These are phyloP conservation scores for Metschnikowia picachoensis DNA, from an alignment of 805 yeast genomes.

Conservation along the genomic window DNA sequence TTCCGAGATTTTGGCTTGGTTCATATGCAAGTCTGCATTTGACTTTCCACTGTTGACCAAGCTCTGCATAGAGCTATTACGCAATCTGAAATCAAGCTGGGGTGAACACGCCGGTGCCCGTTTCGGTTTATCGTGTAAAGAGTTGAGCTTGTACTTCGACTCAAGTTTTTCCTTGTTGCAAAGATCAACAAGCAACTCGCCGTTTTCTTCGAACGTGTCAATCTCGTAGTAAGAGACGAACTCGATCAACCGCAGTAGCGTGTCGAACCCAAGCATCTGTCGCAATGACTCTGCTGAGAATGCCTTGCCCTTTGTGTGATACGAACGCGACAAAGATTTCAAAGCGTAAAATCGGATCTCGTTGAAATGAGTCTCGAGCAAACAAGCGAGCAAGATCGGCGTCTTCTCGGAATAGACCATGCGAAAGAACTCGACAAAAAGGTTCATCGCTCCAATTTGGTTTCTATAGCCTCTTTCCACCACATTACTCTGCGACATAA, in stretches of 20 bases:
- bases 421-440: constrained; percentile 63
- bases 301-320: constrained; percentile 70
- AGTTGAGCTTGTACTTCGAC: constrained; percentile 34
- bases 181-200: constrained; percentile 32
- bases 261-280: constrained; percentile 63
- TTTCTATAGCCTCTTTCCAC: constrained; percentile 51
- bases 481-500: constrained; percentile 59
- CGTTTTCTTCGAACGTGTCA: constrained; percentile 31
- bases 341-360: constrained; percentile 74
- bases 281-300: constrained; percentile 47
- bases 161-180: constrained; percentile 42
- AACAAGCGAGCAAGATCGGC: constrained; percentile 68
- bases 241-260: constrained; percentile 44
- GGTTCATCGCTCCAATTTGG: constrained; percentile 52
- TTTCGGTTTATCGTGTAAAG: constrained; percentile 37
- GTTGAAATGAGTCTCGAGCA: constrained; percentile 76
- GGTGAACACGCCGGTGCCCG: constrained; percentile 33
- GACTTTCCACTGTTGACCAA: constrained; percentile 35
- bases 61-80: constrained; percentile 20
- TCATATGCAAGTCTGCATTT: constrained; percentile 23
- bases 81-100: constrained; percentile 27
- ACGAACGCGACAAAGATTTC: constrained; percentile 58
- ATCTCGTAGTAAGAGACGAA: constrained; percentile 67
- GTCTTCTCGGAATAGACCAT: constrained; percentile 42
- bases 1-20: not conserved